Base-by-base conservation (phyloP, 179 eudicot species). In the Beta corolliflora region DNA sequence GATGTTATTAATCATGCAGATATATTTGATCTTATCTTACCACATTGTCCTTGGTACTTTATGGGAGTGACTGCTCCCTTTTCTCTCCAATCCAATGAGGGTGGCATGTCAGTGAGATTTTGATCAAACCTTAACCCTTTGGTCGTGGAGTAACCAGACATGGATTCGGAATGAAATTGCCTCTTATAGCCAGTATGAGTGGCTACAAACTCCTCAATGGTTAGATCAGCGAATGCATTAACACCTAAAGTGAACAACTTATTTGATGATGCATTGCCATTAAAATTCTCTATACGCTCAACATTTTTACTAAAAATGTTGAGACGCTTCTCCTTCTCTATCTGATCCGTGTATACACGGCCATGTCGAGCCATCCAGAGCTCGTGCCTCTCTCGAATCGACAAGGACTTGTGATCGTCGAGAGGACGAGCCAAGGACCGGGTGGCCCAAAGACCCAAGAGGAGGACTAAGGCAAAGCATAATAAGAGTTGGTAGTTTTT, bases 1-100 rank as follows among this genome's bases (percentile, higher is more conserved):
- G 52, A 48, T 48, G 9, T 48, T 48, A 48, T 48, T 25, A 36
- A 36, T 36, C 3, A 25, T 25, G 29, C 29, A 25, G 29, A 25
- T 25, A 25, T 25, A 25, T 25, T 25, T 25, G 29, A 25, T 25
- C 29, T 25, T 60, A 45, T 3, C 88, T 76, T 79, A 88, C 91
- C 89, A 58, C 93, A 87, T 3, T 45, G 5, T 36, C 88, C 84
- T 80, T 90, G 91, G 56, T 89, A 67, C 68, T 87, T 87, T 19
- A 90, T 69, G 0, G 76, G 71, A 15, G 90, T 87, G 10, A 90
- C 89, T 0, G 88, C 91, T 1, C 90, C 89, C 45, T 77, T 78
- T 29, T 46, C 45, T 53, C 88, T 82, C 91, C 93, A 90, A 63
- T 90, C 91, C 58, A 88, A n/a, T 16, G 72, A 74, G 41, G 81